Evolutionary conservation across 2,329 filamentous ascomycete species (phyloP).

Genomic region (Arthrobotrys sinensis): DNA sequence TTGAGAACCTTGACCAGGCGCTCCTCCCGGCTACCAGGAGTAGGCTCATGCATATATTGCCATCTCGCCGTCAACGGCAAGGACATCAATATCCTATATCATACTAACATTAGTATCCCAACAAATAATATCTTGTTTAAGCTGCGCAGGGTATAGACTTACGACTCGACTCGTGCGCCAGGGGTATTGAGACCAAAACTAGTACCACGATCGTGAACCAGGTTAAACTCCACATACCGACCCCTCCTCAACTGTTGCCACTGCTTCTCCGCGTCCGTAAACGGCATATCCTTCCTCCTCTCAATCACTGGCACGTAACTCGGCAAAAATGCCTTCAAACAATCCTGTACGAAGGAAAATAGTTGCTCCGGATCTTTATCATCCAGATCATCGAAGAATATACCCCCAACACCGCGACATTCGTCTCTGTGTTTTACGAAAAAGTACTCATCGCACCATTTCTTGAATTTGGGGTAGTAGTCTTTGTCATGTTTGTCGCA

Average conservation of each 20-base stretch:
- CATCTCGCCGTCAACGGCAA: conserved; percentile 92
- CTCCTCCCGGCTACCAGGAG: conserved; percentile 82
- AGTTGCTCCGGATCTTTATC: conserved; percentile 87
- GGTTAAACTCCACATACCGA: conserved; percentile 98
- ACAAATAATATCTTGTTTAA: neutral
- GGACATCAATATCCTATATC: conserved; percentile 90
- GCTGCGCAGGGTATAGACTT: conserved; percentile 32
- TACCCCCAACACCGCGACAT: conserved; percentile 88
- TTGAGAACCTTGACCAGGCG: conserved; percentile 81
- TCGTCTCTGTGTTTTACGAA: conserved; percentile 92
- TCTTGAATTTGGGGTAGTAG: conserved; percentile 96
- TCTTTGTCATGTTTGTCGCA: conserved; percentile 93
- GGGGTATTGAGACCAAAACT: conserved; percentile 95
- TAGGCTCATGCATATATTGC: conserved; percentile 94
- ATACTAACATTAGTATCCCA: neutral
- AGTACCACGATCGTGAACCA: conserved; percentile 95
- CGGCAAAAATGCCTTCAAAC: conserved; percentile 87
- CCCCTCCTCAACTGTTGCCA: conserved; percentile 97
- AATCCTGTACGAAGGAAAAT: conserved; percentile 90
- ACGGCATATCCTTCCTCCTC: conserved; percentile 91
- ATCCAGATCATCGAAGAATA: conserved; percentile 99
- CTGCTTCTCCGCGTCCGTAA: conserved; percentile 85
- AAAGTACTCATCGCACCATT: conserved; percentile 99
- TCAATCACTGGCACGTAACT: conserved; percentile 91
- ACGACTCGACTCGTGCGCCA: conserved; percentile 83